These are phyloP conservation scores for Neurospora sublineolata DNA, from an alignment of 495 filamentous ascomycete species.

Conservation along the genomic window DNA sequence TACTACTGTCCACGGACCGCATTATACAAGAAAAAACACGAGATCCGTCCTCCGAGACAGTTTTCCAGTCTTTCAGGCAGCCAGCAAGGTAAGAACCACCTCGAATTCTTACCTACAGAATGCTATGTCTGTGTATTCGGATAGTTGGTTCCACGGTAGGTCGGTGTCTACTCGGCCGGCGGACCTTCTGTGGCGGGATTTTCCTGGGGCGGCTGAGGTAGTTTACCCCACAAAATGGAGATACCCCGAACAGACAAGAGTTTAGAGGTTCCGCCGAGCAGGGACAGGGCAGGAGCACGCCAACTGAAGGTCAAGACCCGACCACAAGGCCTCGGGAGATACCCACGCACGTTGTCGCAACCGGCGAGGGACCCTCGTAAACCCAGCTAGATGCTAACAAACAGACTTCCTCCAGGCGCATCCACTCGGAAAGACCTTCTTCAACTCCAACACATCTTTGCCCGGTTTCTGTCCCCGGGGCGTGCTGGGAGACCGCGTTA, in stretches of 20 bases:
- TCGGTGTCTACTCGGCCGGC: neutral
- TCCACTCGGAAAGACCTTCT: neutral
- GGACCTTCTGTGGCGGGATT: neutral
- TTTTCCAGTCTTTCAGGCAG: neutral
- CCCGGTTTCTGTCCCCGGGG: neutral
- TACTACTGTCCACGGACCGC: neutral
- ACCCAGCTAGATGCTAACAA: neutral
- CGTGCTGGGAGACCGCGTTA: neutral
- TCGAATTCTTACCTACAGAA: neutral
- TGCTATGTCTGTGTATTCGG: neutral
- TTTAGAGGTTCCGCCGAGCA: neutral
- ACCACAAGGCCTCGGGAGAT: neutral
- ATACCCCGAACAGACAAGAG: neutral
- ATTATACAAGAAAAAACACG: neutral
- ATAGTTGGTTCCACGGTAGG: neutral
- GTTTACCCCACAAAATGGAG: neutral
- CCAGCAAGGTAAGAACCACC: neutral
- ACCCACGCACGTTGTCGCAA: neutral
- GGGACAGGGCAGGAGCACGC: neutral
- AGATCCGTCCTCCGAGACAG: neutral
- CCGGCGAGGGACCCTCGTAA: neutral
- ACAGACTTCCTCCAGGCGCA: neutral
- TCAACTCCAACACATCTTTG: neutral
- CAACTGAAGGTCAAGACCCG: neutral
- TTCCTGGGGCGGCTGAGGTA: neutral